Evolutionary conservation across 1,139 yeast species (phyloP), one percentile per base, ranked within the genome.

Genomic region (Meyerozyma smithsonii): DNA sequence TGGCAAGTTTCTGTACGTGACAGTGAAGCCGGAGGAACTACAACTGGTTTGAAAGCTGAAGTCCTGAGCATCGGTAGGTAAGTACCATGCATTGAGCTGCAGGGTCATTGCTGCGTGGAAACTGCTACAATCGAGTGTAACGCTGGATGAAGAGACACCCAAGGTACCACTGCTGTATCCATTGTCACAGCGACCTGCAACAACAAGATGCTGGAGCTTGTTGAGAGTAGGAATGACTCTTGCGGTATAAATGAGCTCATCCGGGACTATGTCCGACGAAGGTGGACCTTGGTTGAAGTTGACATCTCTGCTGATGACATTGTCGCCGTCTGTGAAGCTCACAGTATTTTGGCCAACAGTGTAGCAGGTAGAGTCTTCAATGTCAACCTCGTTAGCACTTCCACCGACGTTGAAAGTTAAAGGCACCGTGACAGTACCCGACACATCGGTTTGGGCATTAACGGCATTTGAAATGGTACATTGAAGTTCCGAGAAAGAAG

Each of bases 401-500:
- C 46, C 45, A 34, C 70, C 71, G 23, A 47, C 43, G 40, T 58
- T 58, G 43, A 62, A 64, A 1, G 57, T 42, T 17, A 64, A 30
- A 3, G 68, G 66, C 28, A 65, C 50, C 6, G 41, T 38, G 6
- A 59, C 45, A 4, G 54, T 37, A 21, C 70, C 70, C 10, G 37
- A 11, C 5, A 30, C 45, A 17, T 23, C 24, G 10, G 38, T 34
- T 19, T 14, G 28, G 1, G 37, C 2, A 3, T 21, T 24, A 8
- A 43, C 37, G 6, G 28, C 32, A 11, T 24, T 5, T 14, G 40
- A 34, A 5, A 37, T 39, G 11, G 45, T 40, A 39, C 49, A 38
- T 23, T 36, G 20, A 5, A 46, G 23, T 25, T 35, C 25, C 7
- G 47, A 40, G 32, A 26, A 28, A 10, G 42, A 12, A 19, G 39